Conservation (phyloP, 352 stramenopile genomes). For the Aphanomyces invadans region DNA sequence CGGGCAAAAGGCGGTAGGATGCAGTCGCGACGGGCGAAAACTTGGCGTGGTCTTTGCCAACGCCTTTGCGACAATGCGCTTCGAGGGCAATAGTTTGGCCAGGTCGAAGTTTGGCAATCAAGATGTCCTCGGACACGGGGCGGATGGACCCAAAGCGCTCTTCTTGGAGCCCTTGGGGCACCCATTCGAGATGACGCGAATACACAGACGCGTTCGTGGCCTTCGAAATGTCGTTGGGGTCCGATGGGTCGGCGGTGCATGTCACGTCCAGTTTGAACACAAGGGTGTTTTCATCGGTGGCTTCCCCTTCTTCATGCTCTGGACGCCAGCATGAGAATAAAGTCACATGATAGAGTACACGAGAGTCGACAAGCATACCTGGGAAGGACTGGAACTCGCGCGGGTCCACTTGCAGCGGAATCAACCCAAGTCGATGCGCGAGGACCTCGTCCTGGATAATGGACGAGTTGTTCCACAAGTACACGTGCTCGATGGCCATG, state of each 20-base stretch:
- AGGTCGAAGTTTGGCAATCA: slow-evolving; percentile 94
- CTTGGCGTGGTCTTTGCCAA: slow-evolving; percentile 97
- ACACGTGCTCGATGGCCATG: slow-evolving; percentile 91
- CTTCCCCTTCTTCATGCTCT: slow-evolving; percentile 81
- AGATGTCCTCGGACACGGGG: slow-evolving; percentile 92
- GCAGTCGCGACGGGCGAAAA: slow-evolving; percentile 95
- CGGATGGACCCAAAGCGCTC: slow-evolving; percentile 80
- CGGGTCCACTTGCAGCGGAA: slow-evolving; percentile 76
- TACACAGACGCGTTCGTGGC: slow-evolving; percentile 83
- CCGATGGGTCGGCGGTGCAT: slow-evolving; percentile 64
- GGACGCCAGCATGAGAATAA: no score
- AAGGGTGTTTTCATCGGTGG: slow-evolving; percentile 94
- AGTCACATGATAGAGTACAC: slow-evolving; percentile 1
- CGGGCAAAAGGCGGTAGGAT: slow-evolving; percentile 90
- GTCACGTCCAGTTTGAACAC: slow-evolving; percentile 94
- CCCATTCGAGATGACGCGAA: slow-evolving; percentile 91
- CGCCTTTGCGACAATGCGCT: slow-evolving; percentile 90
- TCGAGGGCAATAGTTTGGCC: slow-evolving; percentile 95
- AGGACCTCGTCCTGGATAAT: slow-evolving; percentile 92
- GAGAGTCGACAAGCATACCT: slow-evolving; percentile 8
- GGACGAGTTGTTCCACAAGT: slow-evolving; percentile 92
- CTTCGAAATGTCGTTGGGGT: slow-evolving; percentile 61
- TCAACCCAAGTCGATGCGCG: slow-evolving; percentile 82
- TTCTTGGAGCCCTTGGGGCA: slow-evolving; percentile 94
- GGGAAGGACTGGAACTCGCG: slow-evolving; percentile 81